These are phyloP conservation scores for Conidiobolus incongruus DNA, from an alignment of 371 early-diverging fungal genomes.

Conservation along the genomic window DNA sequence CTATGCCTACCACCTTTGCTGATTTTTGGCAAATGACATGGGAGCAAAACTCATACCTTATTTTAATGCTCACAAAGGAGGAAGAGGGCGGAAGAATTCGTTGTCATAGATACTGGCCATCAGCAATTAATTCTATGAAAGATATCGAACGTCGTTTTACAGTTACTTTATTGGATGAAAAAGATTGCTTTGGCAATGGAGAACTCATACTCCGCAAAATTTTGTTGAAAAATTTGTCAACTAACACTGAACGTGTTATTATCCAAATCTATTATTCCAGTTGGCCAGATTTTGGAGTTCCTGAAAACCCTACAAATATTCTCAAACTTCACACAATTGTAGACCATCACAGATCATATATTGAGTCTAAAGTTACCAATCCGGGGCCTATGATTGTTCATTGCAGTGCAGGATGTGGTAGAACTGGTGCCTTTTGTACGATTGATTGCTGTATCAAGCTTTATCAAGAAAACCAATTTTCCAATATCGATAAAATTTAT, in stretches of 20 bases:
- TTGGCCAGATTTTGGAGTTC: slow-evolving; percentile 82
- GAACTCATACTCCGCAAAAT: background rate
- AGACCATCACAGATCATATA: too few relatives aligned
- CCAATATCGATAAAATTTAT: slow-evolving; percentile 31
- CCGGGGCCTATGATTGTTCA: slow-evolving; percentile 40
- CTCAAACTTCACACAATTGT: slow-evolving; percentile 16
- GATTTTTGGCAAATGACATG: slow-evolving; percentile 85
- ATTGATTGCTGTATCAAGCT: slow-evolving; percentile 24
- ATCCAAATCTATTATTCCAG: slow-evolving; percentile 55
- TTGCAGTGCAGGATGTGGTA: slow-evolving; percentile 91
- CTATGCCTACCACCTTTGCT: slow-evolving; percentile 39
- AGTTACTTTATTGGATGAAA: slow-evolving; percentile 1
- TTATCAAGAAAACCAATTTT: slow-evolving; percentile 9
- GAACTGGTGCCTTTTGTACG: slow-evolving; percentile 87
- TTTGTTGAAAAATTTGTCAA: background rate
- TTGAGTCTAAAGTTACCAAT: too few relatives aligned
- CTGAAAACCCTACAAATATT: slow-evolving; percentile 17
- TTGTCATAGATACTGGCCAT: slow-evolving; percentile 61
- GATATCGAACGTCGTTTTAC: slow-evolving; percentile 6
- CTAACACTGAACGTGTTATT: slow-evolving; percentile 8
- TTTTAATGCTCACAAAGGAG: slow-evolving; percentile 72
- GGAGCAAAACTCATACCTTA: slow-evolving; percentile 40
- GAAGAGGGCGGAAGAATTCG: slow-evolving; percentile 40
- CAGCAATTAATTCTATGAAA: background rate
- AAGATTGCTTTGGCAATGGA: background rate